Base-by-base conservation (phyloP, 2,329 filamentous ascomycete genomes). In the Colletotrichum horii region DNA sequence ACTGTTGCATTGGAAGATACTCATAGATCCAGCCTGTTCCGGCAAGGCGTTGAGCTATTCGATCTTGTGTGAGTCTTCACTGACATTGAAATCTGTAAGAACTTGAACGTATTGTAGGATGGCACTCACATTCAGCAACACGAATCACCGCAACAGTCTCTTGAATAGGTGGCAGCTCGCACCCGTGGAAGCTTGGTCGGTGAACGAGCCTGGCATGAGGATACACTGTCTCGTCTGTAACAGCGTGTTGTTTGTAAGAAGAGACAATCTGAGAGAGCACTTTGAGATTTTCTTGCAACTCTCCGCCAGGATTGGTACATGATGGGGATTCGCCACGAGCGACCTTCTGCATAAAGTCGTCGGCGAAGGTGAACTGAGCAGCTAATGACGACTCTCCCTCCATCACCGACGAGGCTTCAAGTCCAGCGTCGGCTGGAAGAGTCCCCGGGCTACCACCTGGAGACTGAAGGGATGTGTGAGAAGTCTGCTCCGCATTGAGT, bases 301-400 rank as follows among this genome's bases (percentile, higher is more conserved):
- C 82, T 0, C 83, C 78, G 11, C 81, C 79, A 0, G 81, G 78
- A 11, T 72, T 70, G 1, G 62, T 22, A 52, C 43, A 52, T 0
- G 43, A 70, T 12, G 72, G 62, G 9, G 81, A 79, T 14, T 78
- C 80, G 6, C 79, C 80, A 8, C 78, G 79, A 14, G 84, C 84
- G 5, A 83, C 84, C 71, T 85, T 83, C 26, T 85, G 82, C 1
- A 87, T 77, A 58, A 89, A 86, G 61, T 88, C 85, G 15, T 84
- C 87, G 26, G 87, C 87, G 75, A 89, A 88, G 19, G 83, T 84
- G 1, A 87, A 86, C 68, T 88, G 87, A 2, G 87, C 87, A 7
- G 86, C 83, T 11, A 88, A 76, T 1, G 87, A 88, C 3, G 86
- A 87, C 69, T 86, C 85, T 4, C 87, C 87, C 55, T 88, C 87